Evolutionary conservation across 129 eudicot species (phyloP), one percentile per base, ranked within the genome.

Genomic region (Logfia minima): DNA sequence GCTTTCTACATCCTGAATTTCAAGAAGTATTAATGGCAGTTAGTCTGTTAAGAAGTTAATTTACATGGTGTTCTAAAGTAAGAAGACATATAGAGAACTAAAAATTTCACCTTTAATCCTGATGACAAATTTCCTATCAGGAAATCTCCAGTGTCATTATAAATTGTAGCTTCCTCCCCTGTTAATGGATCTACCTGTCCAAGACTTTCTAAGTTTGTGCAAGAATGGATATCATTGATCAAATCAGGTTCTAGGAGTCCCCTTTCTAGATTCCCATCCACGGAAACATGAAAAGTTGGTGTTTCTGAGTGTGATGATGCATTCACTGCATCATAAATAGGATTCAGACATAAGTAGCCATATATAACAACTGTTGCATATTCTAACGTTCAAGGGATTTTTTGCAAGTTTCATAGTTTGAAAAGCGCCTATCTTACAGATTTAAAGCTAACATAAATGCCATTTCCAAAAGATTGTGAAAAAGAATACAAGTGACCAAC

Each of bases 1-100:
- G 75, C 65, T 59, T 72, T 81, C 85, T 14, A 73, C 69, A 68
- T 81, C 92, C 98, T 90, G 83, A 83, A 83, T 70, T 19, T 13
- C 14, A 72, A 62, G 43, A 72, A 45, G 32, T 72, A 26, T 22
- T 19, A 23, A 39, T 68, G 35, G 39, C 75, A 67, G 75, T 65
- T 18, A 68, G 43, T 45, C 37, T 48, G 52, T 68, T 31, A 45
- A 7, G 2, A 68, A 39, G 43, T 64, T 26, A 52, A 73, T 13
- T 70, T 2, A 35, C 6, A 76, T 21, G 16, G 23, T 37, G 17
- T 34, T 53, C 24, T 34, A 11, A n/a, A 39, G 22, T 71, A 24
- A 41, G 3, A 48, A 34, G 8, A 65, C 35, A 78, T 34, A 26
- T 24, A 67, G 14, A 21, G 1, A 78, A 53, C 19, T 18, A 32